phyloP scores from a whole-genome alignment of 306 rosid species.

The Castanopsis chinensis region DNA sequence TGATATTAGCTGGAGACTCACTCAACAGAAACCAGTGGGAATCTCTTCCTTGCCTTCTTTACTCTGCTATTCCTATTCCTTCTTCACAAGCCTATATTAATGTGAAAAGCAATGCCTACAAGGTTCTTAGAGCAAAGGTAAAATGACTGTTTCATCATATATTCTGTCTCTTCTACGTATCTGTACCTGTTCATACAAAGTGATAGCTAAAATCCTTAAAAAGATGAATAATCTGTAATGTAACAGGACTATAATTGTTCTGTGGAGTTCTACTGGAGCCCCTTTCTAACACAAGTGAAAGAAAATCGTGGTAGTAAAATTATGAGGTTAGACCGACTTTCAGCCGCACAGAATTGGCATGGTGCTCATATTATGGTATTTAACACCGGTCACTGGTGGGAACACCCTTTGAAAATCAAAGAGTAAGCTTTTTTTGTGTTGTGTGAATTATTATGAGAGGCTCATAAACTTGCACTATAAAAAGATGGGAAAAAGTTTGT shows the following conservation, averaged over 20 bases:
- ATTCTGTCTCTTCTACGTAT: too few species aligned
- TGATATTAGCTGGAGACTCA: slow-evolving; percentile 44
- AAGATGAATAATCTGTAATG: too few species aligned
- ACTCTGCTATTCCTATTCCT: slow-evolving; percentile 19
- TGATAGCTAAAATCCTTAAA: too few species aligned
- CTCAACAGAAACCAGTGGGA: slow-evolving; percentile 57
- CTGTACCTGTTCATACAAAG: too few species aligned
- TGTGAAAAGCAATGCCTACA: slow-evolving; percentile 22
- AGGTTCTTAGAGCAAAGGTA: slow-evolving; percentile 38
- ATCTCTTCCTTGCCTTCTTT: slow-evolving; percentile 49
- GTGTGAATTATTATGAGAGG: neutral
- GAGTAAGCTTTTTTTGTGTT: slow-evolving; percentile 21
- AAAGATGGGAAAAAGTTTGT: too few species aligned
- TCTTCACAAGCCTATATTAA: slow-evolving; percentile 28
- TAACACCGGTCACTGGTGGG: slow-evolving; percentile 57
- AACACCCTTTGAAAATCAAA: slow-evolving; percentile 18
- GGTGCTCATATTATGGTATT: slow-evolving; percentile 49
- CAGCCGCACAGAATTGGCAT: slow-evolving; percentile 23
- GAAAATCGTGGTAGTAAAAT: slow-evolving; percentile 20
- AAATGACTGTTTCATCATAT: neutral
- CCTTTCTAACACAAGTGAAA: slow-evolving; percentile 39
- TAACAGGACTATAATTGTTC: slow-evolving; percentile 38
- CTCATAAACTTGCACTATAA: too few species aligned
- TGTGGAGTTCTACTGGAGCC: slow-evolving; percentile 52
- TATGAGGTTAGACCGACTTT: slow-evolving; percentile 34